Percentiles rank a stretch among this genome's conserved stretches.
Conservation (phyloP, 208 protist species). For the Strigomonas oncopelti region DNA sequence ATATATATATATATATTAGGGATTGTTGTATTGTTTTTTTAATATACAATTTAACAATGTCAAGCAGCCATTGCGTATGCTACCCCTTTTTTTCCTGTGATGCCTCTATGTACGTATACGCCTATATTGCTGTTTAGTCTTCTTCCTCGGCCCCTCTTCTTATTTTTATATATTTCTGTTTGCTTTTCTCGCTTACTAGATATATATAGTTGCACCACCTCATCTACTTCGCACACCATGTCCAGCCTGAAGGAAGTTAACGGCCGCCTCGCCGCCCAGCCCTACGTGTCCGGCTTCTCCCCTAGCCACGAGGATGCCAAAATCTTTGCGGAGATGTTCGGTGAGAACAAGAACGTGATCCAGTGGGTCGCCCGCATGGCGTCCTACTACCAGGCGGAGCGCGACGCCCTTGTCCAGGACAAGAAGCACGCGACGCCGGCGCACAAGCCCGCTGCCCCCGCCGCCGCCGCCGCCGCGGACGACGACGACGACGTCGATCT, state of each 20-base stretch:
- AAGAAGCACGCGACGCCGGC: constrained; percentile 27
- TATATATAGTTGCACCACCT: constrained; percentile 10
- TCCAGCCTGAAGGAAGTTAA: constrained; percentile 85
- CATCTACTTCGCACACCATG: constrained; percentile 32
- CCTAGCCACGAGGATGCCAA: constrained; percentile 82
- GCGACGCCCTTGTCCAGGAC: constrained; percentile 45
- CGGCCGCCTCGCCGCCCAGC: constrained; percentile 70
- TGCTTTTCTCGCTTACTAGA: constrained; percentile 10
- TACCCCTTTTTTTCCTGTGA: no score
- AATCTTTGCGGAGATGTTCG: constrained; percentile 86
- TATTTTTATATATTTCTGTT: constrained; percentile 10
- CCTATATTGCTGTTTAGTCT: no score
- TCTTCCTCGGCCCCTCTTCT: constrained; percentile 9
- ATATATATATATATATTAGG: constrained; percentile 6
- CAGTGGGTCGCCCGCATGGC: constrained; percentile 89
- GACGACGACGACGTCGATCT: constrained; percentile 90
- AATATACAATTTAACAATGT: no score
- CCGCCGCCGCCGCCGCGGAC: constrained; percentile 33
- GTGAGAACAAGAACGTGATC: constrained; percentile 62
- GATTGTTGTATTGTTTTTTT: neutral
- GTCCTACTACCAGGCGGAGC: constrained; percentile 87
- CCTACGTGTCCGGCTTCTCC: constrained; percentile 78
- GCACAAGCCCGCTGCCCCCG: constrained; percentile 27
- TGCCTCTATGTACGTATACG: no score
- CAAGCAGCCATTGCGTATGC: no score